phyloP scores from a whole-genome alignment of 164 flowering plant species.

The Platanus orientalis region DNA sequence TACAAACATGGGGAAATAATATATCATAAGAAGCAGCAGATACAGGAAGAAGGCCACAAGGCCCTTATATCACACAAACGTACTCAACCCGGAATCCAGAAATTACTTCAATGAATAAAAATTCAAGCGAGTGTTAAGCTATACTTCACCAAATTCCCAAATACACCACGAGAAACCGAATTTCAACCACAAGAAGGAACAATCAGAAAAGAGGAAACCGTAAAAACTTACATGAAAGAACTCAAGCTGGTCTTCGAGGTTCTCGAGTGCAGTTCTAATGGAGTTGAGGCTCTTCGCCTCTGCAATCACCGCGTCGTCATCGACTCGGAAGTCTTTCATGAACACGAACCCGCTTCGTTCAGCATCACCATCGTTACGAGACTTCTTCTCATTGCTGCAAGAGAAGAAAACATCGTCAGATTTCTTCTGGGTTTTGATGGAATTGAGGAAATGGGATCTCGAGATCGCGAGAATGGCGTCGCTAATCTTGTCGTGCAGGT shows the following conservation, averaged over 20 bases:
- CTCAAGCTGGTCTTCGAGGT: constrained; percentile 89
- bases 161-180: constrained; percentile 1
- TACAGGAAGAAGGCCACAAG: too few species aligned
- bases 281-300: constrained; percentile 85
- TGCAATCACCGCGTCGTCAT: constrained; percentile 44
- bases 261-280: constrained; percentile 84
- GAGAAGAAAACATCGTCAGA: constrained; percentile 11
- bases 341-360: constrained; percentile 53
- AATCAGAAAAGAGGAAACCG: constrained; percentile 5
- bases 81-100: too few species aligned
- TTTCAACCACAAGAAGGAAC: too few species aligned
- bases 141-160: neutral
- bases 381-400: constrained; percentile 16
- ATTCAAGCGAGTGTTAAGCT: neutral
- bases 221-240: constrained; percentile 64
- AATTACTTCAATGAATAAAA: too few species aligned
- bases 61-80: too few species aligned
- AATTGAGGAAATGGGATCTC: constrained; percentile 65
- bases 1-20: too few species aligned
- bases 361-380: constrained; percentile 11
- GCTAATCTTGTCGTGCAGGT: constrained; percentile 92
- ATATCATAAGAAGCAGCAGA: too few species aligned
- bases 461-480: constrained; percentile 83
- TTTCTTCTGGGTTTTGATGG: constrained; percentile 36
- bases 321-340: constrained; percentile 52